A percentile compares a stretch with the other conserved stretches of the same genome.
These are phyloP conservation scores for Globisporangium cederbergense DNA, from an alignment of 352 stramenopile species.

Conservation along the genomic window DNA sequence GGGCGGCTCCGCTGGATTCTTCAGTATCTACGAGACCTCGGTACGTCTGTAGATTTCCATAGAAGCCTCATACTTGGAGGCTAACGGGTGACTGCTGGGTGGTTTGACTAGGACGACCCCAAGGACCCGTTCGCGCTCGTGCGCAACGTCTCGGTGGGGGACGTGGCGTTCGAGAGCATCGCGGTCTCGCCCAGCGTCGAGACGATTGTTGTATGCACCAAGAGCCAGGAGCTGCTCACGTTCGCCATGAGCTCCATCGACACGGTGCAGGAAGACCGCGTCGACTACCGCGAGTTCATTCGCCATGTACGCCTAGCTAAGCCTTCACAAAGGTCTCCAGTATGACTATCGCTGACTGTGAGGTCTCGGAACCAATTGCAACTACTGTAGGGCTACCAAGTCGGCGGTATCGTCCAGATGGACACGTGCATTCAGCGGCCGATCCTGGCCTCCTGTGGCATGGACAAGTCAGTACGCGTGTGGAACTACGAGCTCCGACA, in stretches of 20 bases:
- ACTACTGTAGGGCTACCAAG: slow-evolving; percentile 47
- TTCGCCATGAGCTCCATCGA: slow-evolving; percentile 74
- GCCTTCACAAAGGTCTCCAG: neutral
- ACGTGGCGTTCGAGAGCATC: slow-evolving; percentile 75
- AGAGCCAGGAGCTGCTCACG: slow-evolving; percentile 59
- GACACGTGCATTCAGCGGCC: slow-evolving; percentile 83
- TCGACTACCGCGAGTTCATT: slow-evolving; percentile 64
- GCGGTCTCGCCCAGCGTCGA: slow-evolving; percentile 66
- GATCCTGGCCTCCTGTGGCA: slow-evolving; percentile 75
- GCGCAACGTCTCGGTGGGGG: slow-evolving; percentile 58
- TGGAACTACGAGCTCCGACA: slow-evolving; percentile 82
- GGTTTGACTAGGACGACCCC: slow-evolving; percentile 46
- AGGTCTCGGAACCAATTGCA: neutral
- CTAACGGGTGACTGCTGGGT: neutral
- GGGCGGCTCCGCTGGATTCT: slow-evolving; percentile 64
- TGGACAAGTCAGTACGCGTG: slow-evolving; percentile 82
- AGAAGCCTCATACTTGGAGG: neutral
- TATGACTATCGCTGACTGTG: neutral
- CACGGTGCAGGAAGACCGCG: slow-evolving; percentile 66
- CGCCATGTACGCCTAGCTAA: slow-evolving; percentile 32
- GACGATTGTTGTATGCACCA: slow-evolving; percentile 56
- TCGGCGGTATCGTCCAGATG: slow-evolving; percentile 61
- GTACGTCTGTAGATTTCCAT: slow-evolving; percentile 22
- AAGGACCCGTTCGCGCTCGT: slow-evolving; percentile 82
- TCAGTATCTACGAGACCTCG: slow-evolving; percentile 72